Conservation (phyloP, 1,284 basidiomycete species). For the Tremellales sp. region DNA sequence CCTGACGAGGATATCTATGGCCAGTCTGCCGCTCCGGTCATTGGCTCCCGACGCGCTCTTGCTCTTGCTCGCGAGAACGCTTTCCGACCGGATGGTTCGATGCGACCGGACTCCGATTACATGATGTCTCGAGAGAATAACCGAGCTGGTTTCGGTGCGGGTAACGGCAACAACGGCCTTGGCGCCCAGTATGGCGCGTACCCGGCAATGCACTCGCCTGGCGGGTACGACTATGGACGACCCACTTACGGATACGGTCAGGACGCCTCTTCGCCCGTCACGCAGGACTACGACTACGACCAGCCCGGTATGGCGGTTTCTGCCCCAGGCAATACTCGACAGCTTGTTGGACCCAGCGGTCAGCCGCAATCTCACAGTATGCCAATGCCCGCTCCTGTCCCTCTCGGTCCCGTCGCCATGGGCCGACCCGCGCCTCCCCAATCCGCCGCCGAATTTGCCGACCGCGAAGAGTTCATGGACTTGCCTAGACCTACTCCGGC, state of each 20-base stretch:
- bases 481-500: slow-evolving; percentile 17
- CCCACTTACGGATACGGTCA: slow-evolving; percentile 25
- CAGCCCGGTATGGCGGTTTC: slow-evolving; percentile 1
- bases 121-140: slow-evolving; percentile 23
- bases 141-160: slow-evolving; percentile 34
- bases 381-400: slow-evolving; percentile 17
- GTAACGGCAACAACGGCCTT: slow-evolving; percentile 1
- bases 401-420: slow-evolving; percentile 22
- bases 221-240: slow-evolving; percentile 24
- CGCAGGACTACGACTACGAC: slow-evolving; percentile 5
- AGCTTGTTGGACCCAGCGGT: slow-evolving; percentile 30
- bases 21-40: slow-evolving; percentile 19
- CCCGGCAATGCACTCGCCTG: slow-evolving; percentile 10
- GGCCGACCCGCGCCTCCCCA: slow-evolving; percentile 36
- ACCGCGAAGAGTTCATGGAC: slow-evolving; percentile 34
- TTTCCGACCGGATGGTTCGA: slow-evolving; percentile 22
- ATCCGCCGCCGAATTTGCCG: slow-evolving; percentile 29
- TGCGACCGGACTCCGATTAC: slow-evolving; percentile 22
- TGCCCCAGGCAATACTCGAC: slow-evolving; percentile 18
- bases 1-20: slow-evolving; percentile 29
- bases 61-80: slow-evolving; percentile 29
- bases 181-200: slow-evolving; percentile 12
- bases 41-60: slow-evolving; percentile 31
- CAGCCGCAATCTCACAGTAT: slow-evolving; percentile 1
- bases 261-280: slow-evolving; percentile 8